Evolutionary conservation across 1,284 basidiomycete species (phyloP).

Genomic region (Vanrija humicola): DNA sequence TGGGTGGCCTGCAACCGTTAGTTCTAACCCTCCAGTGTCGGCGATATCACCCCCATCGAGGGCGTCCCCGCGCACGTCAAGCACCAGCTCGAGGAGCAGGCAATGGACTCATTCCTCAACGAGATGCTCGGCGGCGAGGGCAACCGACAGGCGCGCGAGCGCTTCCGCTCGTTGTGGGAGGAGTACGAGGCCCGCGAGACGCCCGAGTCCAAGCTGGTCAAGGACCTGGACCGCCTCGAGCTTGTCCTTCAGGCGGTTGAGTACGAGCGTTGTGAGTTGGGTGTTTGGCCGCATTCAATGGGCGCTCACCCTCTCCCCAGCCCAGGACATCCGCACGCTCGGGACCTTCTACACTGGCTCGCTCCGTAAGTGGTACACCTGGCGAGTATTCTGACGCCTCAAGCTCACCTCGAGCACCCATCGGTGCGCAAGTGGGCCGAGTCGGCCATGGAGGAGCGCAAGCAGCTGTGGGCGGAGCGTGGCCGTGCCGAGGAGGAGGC

Average conservation of each 20-base stretch:
- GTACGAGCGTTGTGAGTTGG: constrained; percentile 52
- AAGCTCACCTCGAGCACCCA: constrained; percentile 61
- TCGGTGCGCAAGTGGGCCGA: constrained; percentile 73
- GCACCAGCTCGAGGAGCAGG: constrained; percentile 61
- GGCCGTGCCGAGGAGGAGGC: constrained; percentile 36
- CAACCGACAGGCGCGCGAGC: constrained; percentile 63
- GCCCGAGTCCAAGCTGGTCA: constrained; percentile 83
- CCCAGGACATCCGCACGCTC: constrained; percentile 42
- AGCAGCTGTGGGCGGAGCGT: constrained; percentile 38
- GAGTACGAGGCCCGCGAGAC: constrained; percentile 86
- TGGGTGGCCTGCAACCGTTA: constrained; percentile 16
- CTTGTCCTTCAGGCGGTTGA: constrained; percentile 67
- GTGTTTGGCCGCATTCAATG: no score
- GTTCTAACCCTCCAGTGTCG: constrained; percentile 55
- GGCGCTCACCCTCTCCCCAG: constrained; percentile 14
- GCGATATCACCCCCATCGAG: constrained; percentile 89
- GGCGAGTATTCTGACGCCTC: neutral
- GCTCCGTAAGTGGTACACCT: constrained; percentile 28
- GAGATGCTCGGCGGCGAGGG: constrained; percentile 76
- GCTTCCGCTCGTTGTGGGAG: constrained; percentile 77
- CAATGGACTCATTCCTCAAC: constrained; percentile 84
- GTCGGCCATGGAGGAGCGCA: constrained; percentile 59
- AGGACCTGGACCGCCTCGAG: constrained; percentile 91
- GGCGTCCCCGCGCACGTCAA: constrained; percentile 80
- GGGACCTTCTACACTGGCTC: constrained; percentile 47